A percentile compares a stretch with the other conserved stretches of the same genome.
These are phyloP conservation scores for Setaria italica DNA, from an alignment of 202 grass and related monocot species.

Conservation along the genomic window DNA sequence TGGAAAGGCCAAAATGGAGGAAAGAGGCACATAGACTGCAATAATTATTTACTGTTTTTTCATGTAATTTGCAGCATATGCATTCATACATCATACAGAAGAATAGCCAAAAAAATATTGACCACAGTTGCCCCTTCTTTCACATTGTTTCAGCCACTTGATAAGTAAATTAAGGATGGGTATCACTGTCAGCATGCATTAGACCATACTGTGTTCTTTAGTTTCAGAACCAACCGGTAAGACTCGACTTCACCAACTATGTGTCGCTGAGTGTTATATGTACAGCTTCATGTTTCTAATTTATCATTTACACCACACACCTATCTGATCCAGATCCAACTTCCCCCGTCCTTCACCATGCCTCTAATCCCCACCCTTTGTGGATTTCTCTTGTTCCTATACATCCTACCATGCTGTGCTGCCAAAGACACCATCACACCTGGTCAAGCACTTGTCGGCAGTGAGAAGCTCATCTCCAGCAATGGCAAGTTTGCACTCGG, in stretches of 20 bases:
- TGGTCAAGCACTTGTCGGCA: constrained; percentile 1
- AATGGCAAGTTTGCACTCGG: constrained; percentile 37
- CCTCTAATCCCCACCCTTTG: not conserved
- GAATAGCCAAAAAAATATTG: not conserved
- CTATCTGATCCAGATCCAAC: not conserved
- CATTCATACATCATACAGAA: not conserved
- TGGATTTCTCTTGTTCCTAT: not conserved
- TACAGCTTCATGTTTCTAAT: not conserved
- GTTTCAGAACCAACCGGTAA: not conserved
- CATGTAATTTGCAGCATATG: not conserved
- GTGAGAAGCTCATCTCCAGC: constrained; percentile 42
- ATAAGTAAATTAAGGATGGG: constrained; percentile 18
- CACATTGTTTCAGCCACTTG: constrained; percentile 19
- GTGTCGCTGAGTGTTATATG: not conserved
- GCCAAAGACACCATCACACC: constrained; percentile 31
- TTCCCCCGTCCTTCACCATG: not conserved
- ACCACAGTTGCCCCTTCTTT: not conserved
- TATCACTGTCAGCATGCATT: not conserved
- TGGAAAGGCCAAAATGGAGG: not conserved
- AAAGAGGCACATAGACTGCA: not conserved
- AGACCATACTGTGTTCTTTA: not conserved
- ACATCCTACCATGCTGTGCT: not conserved
- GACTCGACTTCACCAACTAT: not conserved
- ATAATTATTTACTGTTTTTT: not conserved
- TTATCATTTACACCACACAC: not conserved